Percentiles rank a stretch among this genome's conserved stretches.
phyloP scores from a whole-genome alignment of 2,329 filamentous ascomycete genomes.

The Ascocoryne sarcoides region DNA sequence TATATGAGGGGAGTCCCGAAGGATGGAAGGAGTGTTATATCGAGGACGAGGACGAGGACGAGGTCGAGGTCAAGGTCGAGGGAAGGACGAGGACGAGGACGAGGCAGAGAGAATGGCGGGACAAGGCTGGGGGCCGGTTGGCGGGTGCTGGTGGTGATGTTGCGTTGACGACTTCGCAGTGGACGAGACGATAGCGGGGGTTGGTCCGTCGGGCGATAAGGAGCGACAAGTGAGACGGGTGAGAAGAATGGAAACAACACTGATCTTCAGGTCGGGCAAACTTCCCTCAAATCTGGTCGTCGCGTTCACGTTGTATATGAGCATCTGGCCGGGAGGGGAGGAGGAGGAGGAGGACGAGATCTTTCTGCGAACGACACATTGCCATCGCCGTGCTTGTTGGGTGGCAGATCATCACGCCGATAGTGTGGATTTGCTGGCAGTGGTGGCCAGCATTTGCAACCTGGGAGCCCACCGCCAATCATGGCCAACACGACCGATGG shows the following conservation, averaged over 20 bases:
- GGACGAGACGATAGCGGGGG: too few species aligned
- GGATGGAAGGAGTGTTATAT: not conserved
- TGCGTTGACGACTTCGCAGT: too few species aligned
- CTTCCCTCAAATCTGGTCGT: not conserved
- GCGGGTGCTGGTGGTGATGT: too few species aligned
- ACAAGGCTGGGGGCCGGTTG: too few species aligned
- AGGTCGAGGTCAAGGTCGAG: not conserved
- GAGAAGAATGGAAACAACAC: not conserved
- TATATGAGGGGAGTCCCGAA: not conserved
- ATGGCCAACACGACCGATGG: not conserved
- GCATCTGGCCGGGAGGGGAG: not conserved
- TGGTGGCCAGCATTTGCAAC: conserved; percentile 1
- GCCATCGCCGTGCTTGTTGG: not conserved
- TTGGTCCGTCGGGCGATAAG: too few species aligned
- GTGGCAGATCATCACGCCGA: not conserved
- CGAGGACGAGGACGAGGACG: not conserved
- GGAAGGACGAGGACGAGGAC: not conserved
- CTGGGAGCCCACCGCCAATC: not conserved
- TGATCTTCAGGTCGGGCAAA: not conserved
- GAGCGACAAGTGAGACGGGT: too few species aligned
- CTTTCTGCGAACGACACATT: too few species aligned
- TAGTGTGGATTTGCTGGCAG: not conserved
- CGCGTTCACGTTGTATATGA: not conserved
- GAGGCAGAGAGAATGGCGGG: not conserved
- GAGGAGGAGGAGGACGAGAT: not conserved